Evolutionary conservation across 2,329 filamentous ascomycete species (phyloP), one percentile per base, ranked within the genome.

Genomic region (Pyrenochaeta sp.): DNA sequence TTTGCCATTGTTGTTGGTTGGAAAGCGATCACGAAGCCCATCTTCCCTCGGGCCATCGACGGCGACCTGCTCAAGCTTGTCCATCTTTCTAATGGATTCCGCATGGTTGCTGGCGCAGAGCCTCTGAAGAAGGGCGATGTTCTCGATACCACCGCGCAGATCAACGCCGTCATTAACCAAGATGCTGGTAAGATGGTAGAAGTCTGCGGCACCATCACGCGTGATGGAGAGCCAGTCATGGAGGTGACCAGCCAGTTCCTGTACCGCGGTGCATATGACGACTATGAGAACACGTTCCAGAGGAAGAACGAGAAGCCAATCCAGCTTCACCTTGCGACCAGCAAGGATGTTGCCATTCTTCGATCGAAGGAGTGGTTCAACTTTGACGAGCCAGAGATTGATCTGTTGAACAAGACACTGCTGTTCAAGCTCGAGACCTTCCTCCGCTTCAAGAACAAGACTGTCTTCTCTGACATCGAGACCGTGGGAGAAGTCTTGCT

Each of bases 141-240:
- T 58, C 86, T 99, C 17, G 88, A 92, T 58, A 98, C 95, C 2
- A 96, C 91, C 49, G 95, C 95, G 37, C 92, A 96, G 75, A 91
- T 99, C 80, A 98, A 99, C 68, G 92, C 95, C 14, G 92, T 99
- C 69, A 90, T 99, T 81, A 99, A 98, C 81, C 93, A 99, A 77
- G 92, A 97, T 12, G 92, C 95, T 55, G 95, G 95, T 42, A 99
- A 99, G 84, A 97, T 99, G 93, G 96, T 99, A 15, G 96, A 99
- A 78, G 94, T 99, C n/a, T 97, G 93, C 70, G 95, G 95, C 58
- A 99, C 95, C 5, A 97, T 99, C 69, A 89, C 85, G 48, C 90
- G 95, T 37, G 87, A 93, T 48, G 90, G 90, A 21, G 78, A 90
- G 75, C 84, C 92, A 5, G 92, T 99, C 59, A 99, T 99, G 95